These are phyloP conservation scores for Akanthomyces lecanii DNA, from an alignment of 2,329 filamentous ascomycete genomes.

Conservation along the genomic window DNA sequence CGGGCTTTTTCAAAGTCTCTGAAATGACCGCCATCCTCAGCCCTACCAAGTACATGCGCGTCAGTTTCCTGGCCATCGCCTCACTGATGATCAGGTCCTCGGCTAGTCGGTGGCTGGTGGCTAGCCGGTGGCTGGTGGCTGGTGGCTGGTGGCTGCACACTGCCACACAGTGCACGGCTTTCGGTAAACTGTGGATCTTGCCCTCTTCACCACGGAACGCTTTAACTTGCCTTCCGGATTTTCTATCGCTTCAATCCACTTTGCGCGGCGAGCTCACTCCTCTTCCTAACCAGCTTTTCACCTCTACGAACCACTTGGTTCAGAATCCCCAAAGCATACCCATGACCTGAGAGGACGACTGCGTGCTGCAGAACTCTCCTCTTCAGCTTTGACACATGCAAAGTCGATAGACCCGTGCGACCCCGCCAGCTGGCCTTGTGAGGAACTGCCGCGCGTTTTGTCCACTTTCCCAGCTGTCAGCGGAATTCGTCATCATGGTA, in stretches of 20 bases:
- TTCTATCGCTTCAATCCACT: slow-evolving; percentile 15
- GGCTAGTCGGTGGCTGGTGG: neutral
- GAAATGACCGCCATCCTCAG: no score
- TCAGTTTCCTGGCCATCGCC: neutral
- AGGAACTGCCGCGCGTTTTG: slow-evolving; percentile 1
- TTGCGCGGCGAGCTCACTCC: neutral
- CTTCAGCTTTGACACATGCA: slow-evolving; percentile 11
- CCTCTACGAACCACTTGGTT: slow-evolving; percentile 4
- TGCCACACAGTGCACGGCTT: neutral
- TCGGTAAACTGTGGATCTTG: slow-evolving; percentile 10
- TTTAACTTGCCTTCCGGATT: slow-evolving; percentile 17
- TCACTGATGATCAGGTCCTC: neutral
- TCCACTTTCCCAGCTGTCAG: neutral
- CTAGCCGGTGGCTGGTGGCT: no score
- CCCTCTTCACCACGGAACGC: slow-evolving; percentile 12
- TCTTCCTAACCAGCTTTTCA: slow-evolving; percentile 10
- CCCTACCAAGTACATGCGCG: no score
- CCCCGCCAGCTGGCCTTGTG: slow-evolving; percentile 17
- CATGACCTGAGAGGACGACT: slow-evolving; percentile 12
- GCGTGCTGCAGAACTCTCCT: neutral
- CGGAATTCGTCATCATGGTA: slow-evolving; percentile 12
- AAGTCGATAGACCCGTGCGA: neutral
- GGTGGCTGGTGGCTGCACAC: no score
- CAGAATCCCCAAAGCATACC: neutral
- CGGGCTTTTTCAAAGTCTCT: no score